Base-by-base conservation (phyloP, 768 basidiomycete species). In the Hypholoma sublateritium region DNA sequence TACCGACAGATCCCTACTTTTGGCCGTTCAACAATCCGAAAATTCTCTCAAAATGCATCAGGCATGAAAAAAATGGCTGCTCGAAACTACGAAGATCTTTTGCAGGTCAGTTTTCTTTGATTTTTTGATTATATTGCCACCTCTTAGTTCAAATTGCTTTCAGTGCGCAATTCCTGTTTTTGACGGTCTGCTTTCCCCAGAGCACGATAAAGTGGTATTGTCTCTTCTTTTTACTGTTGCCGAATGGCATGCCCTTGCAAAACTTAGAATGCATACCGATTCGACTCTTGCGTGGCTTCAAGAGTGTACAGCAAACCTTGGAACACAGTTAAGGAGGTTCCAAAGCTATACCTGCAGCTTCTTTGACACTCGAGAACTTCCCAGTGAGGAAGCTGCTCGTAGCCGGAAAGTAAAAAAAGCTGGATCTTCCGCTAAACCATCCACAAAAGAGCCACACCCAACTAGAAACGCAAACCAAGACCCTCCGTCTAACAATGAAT, bases 131-230 rank as follows among this genome's bases (percentile, higher is more conserved):
- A n/a, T n/a, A n/a, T n/a, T n/a, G n/a, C n/a, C n/a, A 45, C 35
- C 28, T 5, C 13, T 35, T 6, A 7, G 22, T 21, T 42, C 39
- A 16, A 24, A 53, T 22, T 11, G 16, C 13, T 24, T 42, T 28
- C 43, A 69, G 65, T 72, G 71, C 49, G 54, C 69, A 1, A 69
- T 77, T 4, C 76, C 76, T 0, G 69, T 60, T 0, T 72, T 73
- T 19, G 70, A 76, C 8, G 70, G 67, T 28, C 25, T 28, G 7
- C 25, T 28, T 28, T 3, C 3, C 7, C 25, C 25, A 28, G 25
- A 28, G 25, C 25, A 28, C 7, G 25, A 28, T 28, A 28, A 28
- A 28, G 3, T 7, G 4, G 7, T 28, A 28, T 28, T 7, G 3
- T 28, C 25, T 28, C 25, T 28, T 28, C 25, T 28, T 28, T 28